These are phyloP conservation scores for Cercospora beticola DNA, from an alignment of 2,329 filamentous ascomycete genomes.

Conservation along the genomic window DNA sequence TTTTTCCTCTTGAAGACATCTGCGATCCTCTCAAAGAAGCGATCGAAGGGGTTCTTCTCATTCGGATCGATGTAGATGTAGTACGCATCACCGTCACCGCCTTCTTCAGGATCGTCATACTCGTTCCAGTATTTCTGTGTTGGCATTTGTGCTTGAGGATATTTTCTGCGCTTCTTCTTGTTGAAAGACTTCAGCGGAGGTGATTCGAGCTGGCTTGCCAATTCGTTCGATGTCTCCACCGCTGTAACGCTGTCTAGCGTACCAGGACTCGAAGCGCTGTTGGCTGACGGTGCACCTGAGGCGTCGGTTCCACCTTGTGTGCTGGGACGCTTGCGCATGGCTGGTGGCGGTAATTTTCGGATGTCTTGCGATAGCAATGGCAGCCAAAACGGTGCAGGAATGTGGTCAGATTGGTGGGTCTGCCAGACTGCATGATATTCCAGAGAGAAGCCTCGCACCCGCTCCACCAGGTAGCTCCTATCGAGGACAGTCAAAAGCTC, in stretches of 20 bases:
- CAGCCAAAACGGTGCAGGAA: slow-evolving; percentile 52
- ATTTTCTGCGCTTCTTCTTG: slow-evolving; percentile 44
- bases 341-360: slow-evolving; percentile 50
- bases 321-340: slow-evolving; percentile 30
- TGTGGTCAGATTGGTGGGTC: slow-evolving; percentile 46
- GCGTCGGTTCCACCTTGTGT: slow-evolving; percentile 18
- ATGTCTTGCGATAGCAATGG: slow-evolving; percentile 52
- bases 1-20: slow-evolving; percentile 37
- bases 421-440: slow-evolving; percentile 55
- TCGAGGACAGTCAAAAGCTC: slow-evolving; percentile 48
- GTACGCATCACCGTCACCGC: slow-evolving; percentile 59
- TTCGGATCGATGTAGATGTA: slow-evolving; percentile 74
- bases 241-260: slow-evolving; percentile 37
- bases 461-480: slow-evolving; percentile 47
- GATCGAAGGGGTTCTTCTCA: slow-evolving; percentile 63
- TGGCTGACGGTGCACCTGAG: slow-evolving; percentile 25
- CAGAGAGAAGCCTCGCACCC: slow-evolving; percentile 55
- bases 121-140: slow-evolving; percentile 73
- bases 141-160: slow-evolving; percentile 26
- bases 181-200: slow-evolving; percentile 45
- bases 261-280: slow-evolving; percentile 42
- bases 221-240: slow-evolving; percentile 33
- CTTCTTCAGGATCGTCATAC: slow-evolving; percentile 77
- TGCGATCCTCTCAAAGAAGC: slow-evolving; percentile 55
- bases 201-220: slow-evolving; percentile 40